Evolutionary conservation across 495 filamentous ascomycete species (phyloP).

Genomic region (Daldinia decipiens): DNA sequence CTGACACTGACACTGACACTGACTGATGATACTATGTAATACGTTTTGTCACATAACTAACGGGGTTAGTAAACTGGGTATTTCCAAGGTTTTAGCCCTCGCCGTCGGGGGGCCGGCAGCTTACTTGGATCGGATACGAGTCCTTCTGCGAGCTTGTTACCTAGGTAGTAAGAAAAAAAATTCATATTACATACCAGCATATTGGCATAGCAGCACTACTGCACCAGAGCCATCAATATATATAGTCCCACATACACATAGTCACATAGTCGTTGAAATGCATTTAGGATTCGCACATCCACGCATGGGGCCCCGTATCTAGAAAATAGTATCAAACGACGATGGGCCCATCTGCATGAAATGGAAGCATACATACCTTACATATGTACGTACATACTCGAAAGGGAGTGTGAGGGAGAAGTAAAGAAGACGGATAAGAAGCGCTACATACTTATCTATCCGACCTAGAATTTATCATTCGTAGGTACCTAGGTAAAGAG

Average conservation of each 20-base stretch:
- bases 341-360: constrained; percentile 41
- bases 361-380: constrained; percentile 30
- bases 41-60: background rate
- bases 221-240: constrained; percentile 2
- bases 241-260: constrained; percentile 1
- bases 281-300: constrained; percentile 13
- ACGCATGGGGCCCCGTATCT: constrained; percentile 23
- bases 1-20: background rate
- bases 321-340: constrained; percentile 33
- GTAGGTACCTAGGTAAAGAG: too few species aligned
- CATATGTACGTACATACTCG: constrained; percentile 21
- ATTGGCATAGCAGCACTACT: background rate
- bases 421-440: background rate
- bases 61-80: constrained; percentile 6
- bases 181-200: background rate
- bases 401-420: constrained; percentile 11
- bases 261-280: constrained; percentile 1
- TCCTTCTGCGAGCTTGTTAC: background rate
- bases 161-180: background rate
- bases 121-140: background rate
- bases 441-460: background rate
- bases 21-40: constrained; percentile 5
- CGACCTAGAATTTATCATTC: background rate
- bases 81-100: constrained; percentile 5
- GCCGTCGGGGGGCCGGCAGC: constrained; percentile 1